phyloP scores from a whole-genome alignment of 2,329 filamentous ascomycete genomes.

The Colletotrichum incanum region DNA sequence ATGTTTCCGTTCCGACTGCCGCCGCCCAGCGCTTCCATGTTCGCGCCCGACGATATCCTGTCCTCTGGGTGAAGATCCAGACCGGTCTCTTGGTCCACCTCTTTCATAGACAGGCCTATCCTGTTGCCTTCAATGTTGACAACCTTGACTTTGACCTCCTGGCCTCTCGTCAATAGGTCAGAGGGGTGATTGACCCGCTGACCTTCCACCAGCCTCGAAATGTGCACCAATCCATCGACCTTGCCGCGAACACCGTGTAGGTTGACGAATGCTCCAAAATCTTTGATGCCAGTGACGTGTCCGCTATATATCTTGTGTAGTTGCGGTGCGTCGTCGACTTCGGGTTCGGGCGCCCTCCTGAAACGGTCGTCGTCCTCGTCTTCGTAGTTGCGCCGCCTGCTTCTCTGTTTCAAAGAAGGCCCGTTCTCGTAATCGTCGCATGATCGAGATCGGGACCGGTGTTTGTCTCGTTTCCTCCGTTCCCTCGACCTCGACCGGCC shows the following conservation, averaged over 20 bases:
- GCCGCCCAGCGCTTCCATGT: conserved; percentile 85
- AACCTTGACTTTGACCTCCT: conserved; percentile 94
- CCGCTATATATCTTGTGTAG: conserved; percentile 92
- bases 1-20: conserved; percentile 67
- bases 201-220: conserved; percentile 89
- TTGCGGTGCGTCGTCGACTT: conserved; percentile 86
- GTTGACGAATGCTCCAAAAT: conserved; percentile 97
- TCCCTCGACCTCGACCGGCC: conserved; percentile 60
- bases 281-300: conserved; percentile 91
- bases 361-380: conserved; percentile 74
- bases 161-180: conserved; percentile 85
- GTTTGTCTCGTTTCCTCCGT: conserved; percentile 54
- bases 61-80: conserved; percentile 85
- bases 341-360: conserved; percentile 76
- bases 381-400: conserved; percentile 58
- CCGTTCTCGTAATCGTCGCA: conserved; percentile 65
- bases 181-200: conserved; percentile 93
- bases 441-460: conserved; percentile 57
- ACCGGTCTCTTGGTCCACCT: conserved; percentile 92
- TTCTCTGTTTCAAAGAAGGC: conserved; percentile 46
- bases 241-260: conserved; percentile 89
- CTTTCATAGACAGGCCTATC: conserved; percentile 95
- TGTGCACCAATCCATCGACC: conserved; percentile 93
- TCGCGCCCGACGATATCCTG: conserved; percentile 89
- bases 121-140: conserved; percentile 85